These are phyloP conservation scores for Fistulina hepatica DNA, from an alignment of 1,284 basidiomycete genomes.

Conservation along the genomic window DNA sequence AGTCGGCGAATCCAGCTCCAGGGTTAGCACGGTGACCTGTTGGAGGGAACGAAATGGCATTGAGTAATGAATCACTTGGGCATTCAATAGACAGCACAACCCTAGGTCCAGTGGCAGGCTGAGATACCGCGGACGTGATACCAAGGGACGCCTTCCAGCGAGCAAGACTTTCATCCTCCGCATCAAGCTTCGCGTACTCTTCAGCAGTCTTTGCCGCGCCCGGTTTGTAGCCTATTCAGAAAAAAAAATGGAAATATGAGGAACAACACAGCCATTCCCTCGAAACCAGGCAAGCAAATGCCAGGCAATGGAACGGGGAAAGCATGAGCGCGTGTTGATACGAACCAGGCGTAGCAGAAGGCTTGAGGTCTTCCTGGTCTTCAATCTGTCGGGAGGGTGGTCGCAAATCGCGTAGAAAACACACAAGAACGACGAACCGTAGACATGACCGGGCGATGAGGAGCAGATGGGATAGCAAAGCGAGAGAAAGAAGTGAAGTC, in stretches of 20 bases:
- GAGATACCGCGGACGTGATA: constrained; percentile 45
- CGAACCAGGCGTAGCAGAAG: constrained; percentile 54
- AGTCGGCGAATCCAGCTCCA: constrained; percentile 61
- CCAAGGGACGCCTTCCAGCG: constrained; percentile 90
- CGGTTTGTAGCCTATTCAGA: constrained; percentile 56
- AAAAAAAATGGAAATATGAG: too few relatives aligned
- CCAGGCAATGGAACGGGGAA: constrained; percentile 14
- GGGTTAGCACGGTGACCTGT: constrained; percentile 56
- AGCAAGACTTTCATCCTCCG: constrained; percentile 73
- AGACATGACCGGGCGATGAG: constrained; percentile 16
- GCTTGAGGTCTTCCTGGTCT: constrained; percentile 54
- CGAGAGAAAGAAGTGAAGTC: too few relatives aligned
- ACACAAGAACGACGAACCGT: too few relatives aligned
- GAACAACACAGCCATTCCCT: too few relatives aligned
- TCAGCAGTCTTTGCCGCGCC: constrained; percentile 53
- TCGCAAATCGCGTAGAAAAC: too few relatives aligned
- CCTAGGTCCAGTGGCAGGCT: constrained; percentile 47
- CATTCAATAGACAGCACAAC: constrained; percentile 25
- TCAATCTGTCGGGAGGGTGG: constrained; percentile 37
- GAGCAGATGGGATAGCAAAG: too few relatives aligned
- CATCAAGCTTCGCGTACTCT: constrained; percentile 70
- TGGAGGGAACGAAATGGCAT: constrained; percentile 4
- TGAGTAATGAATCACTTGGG: not conserved
- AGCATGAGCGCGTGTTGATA: constrained; percentile 2
- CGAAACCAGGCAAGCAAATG: too few relatives aligned